Base-by-base conservation (phyloP, 2,329 filamentous ascomycete species). In the Lecanicillium sp. region DNA sequence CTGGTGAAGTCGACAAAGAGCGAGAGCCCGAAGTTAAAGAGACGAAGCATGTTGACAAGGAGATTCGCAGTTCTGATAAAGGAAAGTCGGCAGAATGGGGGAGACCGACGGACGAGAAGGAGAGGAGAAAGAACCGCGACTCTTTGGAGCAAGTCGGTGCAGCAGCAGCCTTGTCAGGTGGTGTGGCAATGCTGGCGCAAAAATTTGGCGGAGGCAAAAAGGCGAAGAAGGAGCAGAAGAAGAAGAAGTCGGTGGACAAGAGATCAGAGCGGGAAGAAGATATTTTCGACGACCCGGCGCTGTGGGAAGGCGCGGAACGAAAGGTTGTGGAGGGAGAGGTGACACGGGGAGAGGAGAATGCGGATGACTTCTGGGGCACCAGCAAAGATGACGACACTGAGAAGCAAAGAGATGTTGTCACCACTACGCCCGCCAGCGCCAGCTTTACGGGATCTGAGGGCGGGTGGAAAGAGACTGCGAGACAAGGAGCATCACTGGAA, bases 281-380 rank as follows among this genome's bases (percentile, higher is more conserved):
- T 45, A 49, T 65, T 20, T 65, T 68, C 50, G 63, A 71, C 44
- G 62, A 69, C 46, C 53, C 62, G 36, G 53, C 58, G 13, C 50
- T 68, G 18, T 67, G 64, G 65, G 63, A 71, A 48, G 62, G 60
- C 17, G 57, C 58, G 11, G 61, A 68, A 32, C 59, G 58, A 43
- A 65, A 58, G 43, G 44, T 45, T 7, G 28, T 60, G 13, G 47
- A 54, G 34, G 53, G 51, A 30, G 45, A 43, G 28, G 35, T 22
- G 41, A 46, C 28, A 34, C n/a, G n/a, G n/a, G n/a, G n/a, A n/a
- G 46, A 43, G 13, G 42, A 42, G 7, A 42, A 40, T 13, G 46
- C 53, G 38, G 57, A 55, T 36, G 53, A 51, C 20, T 62, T 58
- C 32, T 59, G 54, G 59, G 56, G 55, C 18, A 41, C 35, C 19